phyloP scores from a whole-genome alignment of 345 rosid species.

The Orychophragmus violaceus region DNA sequence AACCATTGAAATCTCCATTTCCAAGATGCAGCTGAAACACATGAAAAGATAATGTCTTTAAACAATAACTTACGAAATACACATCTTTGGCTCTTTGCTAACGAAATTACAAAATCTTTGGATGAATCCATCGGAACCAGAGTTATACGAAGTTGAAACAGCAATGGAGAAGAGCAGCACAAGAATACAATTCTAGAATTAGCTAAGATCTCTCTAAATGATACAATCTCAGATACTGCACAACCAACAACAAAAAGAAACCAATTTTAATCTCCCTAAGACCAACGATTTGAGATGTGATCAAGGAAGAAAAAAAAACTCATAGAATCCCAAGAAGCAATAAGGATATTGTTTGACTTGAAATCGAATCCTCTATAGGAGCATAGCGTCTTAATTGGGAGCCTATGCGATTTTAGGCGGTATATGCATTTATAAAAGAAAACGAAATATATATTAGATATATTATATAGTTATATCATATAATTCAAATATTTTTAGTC shows the following conservation, averaged over 20 bases:
- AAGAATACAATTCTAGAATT: constrained; percentile 40
- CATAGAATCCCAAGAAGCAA: constrained; percentile 92
- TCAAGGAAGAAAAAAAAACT: constrained; percentile 26
- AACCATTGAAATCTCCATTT: neutral
- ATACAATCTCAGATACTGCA: constrained; percentile 58
- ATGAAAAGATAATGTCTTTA: neutral
- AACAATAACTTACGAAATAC: neutral
- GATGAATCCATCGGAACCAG: constrained; percentile 71
- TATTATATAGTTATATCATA: too few species aligned
- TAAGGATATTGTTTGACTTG: constrained; percentile 68
- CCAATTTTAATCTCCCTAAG: too few species aligned
- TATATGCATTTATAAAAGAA: too few species aligned
- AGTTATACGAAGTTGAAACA: constrained; percentile 57
- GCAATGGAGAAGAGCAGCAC: constrained; percentile 72
- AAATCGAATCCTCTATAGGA: constrained; percentile 61
- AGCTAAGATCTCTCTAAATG: constrained; percentile 59
- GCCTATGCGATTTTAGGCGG: too few species aligned
- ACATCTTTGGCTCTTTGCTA: too few species aligned
- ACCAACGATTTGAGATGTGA: neutral
- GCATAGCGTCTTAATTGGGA: too few species aligned
- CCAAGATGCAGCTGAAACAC: too few species aligned
- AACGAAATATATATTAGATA: too few species aligned
- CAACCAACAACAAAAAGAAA: neutral
- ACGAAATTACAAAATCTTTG: constrained; percentile 49
- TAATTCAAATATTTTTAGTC: too few species aligned